phyloP scores from a whole-genome alignment of 2,329 filamentous ascomycete species.

The Botrytis medusae region DNA sequence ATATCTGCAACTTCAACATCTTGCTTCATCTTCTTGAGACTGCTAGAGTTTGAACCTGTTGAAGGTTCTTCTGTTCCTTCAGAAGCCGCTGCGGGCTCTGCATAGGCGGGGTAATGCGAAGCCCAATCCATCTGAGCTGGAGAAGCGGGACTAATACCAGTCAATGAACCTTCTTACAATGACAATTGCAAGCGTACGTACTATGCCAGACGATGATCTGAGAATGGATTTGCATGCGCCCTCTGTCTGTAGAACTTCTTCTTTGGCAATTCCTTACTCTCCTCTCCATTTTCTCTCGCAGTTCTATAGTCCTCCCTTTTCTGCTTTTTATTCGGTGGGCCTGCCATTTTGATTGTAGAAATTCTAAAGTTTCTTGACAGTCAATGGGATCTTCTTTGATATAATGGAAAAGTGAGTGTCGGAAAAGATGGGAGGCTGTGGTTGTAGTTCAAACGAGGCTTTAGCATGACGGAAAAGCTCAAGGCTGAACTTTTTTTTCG shows the following conservation, averaged over 20 bases:
- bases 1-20: slow-evolving; percentile 93
- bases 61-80: slow-evolving; percentile 30
- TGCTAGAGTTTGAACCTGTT: slow-evolving; percentile 19
- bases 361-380: background rate
- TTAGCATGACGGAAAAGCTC: slow-evolving; percentile 21
- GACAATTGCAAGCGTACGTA: slow-evolving; percentile 47
- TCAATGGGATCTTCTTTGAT: background rate
- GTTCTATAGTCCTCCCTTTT: slow-evolving; percentile 67
- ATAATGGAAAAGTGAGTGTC: background rate
- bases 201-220: slow-evolving; percentile 89
- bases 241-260: slow-evolving; percentile 97
- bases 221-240: slow-evolving; percentile 97
- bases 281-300: slow-evolving; percentile 51
- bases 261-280: slow-evolving; percentile 61
- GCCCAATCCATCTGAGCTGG: slow-evolving; percentile 93
- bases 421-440: slow-evolving; percentile 3
- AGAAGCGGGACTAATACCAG: slow-evolving; percentile 63
- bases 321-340: slow-evolving; percentile 56
- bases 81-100: slow-evolving; percentile 42
- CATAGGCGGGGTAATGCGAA: slow-evolving; percentile 74
- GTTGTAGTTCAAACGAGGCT: slow-evolving; percentile 1
- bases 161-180: slow-evolving; percentile 19
- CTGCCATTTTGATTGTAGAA: slow-evolving; percentile 41
- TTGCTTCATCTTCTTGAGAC: slow-evolving; percentile 50
- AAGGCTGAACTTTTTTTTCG: slow-evolving; percentile 23